Evolutionary conservation across 2,329 filamentous ascomycete genomes (phyloP).

Genomic region (Colletotrichum sp.): DNA sequence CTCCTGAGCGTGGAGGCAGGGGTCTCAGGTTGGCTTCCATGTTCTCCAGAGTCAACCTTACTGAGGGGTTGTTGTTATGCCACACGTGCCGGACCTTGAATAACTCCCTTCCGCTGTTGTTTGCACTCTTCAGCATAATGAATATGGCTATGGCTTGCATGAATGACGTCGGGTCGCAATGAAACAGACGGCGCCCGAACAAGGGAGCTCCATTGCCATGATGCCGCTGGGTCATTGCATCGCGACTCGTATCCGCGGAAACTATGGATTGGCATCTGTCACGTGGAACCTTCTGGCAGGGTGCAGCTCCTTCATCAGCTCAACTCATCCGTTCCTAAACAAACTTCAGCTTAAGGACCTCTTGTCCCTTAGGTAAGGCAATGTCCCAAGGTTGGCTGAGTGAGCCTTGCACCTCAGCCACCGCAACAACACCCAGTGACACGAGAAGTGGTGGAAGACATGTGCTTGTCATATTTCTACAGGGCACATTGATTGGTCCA

Average conservation of each 20-base stretch:
- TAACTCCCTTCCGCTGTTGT: neutral
- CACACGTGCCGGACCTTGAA: neutral
- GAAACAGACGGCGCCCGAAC: neutral
- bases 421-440: neutral
- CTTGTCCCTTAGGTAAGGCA: neutral
- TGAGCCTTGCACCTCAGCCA: neutral
- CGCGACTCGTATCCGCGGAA: neutral
- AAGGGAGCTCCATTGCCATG: neutral
- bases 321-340: neutral
- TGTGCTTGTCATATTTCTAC: neutral
- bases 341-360: neutral
- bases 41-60: neutral
- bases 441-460: neutral
- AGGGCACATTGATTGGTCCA: neutral
- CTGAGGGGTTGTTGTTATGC: neutral
- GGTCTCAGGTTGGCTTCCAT: neutral
- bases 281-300: neutral
- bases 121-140: neutral
- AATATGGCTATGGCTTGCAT: neutral
- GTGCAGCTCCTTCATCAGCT: neutral
- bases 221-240: neutral
- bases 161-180: neutral
- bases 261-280: neutral
- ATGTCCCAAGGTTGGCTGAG: neutral
- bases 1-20: neutral